Conservation (phyloP, 352 stramenopile genomes). For the Vaucheria bursata region DNA sequence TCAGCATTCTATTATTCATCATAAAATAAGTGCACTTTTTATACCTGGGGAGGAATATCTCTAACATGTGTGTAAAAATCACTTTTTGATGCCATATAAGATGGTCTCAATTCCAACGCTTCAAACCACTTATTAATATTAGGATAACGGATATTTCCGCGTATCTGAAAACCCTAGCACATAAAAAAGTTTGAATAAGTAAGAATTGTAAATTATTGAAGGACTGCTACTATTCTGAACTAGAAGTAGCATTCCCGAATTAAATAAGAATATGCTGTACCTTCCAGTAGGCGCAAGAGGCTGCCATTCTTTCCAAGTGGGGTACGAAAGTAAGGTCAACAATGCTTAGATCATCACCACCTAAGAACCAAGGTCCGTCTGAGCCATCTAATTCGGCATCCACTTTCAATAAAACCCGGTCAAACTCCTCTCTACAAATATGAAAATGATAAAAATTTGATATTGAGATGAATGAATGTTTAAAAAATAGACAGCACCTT, state of each 20-base stretch:
- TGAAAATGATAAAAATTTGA: too few relatives aligned
- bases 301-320: conserved; percentile 65
- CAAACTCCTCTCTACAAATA: conserved; percentile 39
- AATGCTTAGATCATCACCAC: conserved; percentile 58
- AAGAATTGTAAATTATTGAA: too few relatives aligned
- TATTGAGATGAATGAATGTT: too few relatives aligned
- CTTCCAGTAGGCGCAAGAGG: conserved; percentile 67
- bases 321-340: conserved; percentile 70
- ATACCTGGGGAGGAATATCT: conserved; percentile 62
- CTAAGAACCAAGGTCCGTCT: conserved; percentile 39
- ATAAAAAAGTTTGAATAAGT: too few relatives aligned
- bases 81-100: conserved; percentile 65
- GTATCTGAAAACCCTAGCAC: conserved; percentile 30
- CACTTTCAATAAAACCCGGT: conserved; percentile 25
- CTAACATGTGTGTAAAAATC: conserved; percentile 70
- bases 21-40: conserved; percentile 1
- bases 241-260: too few relatives aligned
- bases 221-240: too few relatives aligned
- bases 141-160: conserved; percentile 33
- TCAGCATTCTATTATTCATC: too few relatives aligned
- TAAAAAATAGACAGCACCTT: conserved; percentile 1
- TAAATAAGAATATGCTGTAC: too few relatives aligned
- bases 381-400: conserved; percentile 24
- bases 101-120: conserved; percentile 63
- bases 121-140: conserved; percentile 66